These are phyloP conservation scores for Bauhinia variegata DNA, from an alignment of 306 rosid species.

Conservation along the genomic window DNA sequence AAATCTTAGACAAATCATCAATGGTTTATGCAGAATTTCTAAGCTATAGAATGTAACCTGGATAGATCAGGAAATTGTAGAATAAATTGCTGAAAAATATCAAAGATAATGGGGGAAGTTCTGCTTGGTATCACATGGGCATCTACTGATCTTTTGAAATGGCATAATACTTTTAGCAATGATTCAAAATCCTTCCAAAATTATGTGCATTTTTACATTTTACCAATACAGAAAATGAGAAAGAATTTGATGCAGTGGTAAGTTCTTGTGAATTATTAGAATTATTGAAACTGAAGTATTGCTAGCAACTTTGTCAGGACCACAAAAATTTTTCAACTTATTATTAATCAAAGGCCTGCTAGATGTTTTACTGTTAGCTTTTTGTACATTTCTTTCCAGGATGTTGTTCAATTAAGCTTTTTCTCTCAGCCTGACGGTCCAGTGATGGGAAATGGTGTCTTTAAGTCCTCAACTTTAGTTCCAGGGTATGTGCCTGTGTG, in stretches of 20 bases:
- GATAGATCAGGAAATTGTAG: no score
- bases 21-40: background rate
- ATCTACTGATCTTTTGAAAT: no score
- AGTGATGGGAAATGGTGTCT: slow-evolving; percentile 78
- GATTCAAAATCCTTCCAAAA: no score
- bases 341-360: slow-evolving; percentile 5
- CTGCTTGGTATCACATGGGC: no score
- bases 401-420: slow-evolving; percentile 70
- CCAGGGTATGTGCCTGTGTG: slow-evolving; percentile 71
- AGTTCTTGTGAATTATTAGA: background rate
- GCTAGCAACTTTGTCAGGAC: background rate
- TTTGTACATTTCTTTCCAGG: slow-evolving; percentile 51
- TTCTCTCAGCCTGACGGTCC: slow-evolving; percentile 96
- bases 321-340: background rate
- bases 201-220: background rate
- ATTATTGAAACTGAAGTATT: background rate
- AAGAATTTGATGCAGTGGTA: background rate
- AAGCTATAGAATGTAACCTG: background rate
- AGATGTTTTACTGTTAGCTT: slow-evolving; percentile 6
- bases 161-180: no score
- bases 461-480: slow-evolving; percentile 69
- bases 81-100: no score
- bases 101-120: no score
- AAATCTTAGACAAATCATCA: background rate
- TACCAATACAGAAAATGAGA: background rate